Evolutionary conservation across 495 filamentous ascomycete genomes (phyloP).

Genomic region (Aspergillus heteromorphus): DNA sequence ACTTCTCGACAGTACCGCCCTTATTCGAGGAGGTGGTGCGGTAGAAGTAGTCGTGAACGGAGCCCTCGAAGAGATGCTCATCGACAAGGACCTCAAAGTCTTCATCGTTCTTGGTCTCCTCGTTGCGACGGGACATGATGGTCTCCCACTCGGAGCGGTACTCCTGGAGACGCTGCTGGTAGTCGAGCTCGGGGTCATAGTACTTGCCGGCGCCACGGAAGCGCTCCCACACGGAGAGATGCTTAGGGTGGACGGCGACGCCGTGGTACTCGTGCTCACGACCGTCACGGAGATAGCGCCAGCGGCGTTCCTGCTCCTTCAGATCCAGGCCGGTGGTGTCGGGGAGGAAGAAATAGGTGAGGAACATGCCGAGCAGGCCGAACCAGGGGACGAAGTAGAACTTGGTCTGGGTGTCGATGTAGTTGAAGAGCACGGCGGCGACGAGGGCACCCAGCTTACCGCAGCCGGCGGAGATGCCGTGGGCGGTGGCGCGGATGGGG

Average conservation of each 20-base stretch:
- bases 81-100: conserved; percentile 29
- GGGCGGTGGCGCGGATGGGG: conserved; percentile 81
- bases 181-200: conserved; percentile 76
- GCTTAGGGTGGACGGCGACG: conserved; percentile 77
- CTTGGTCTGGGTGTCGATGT: conserved; percentile 69
- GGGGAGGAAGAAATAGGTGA: conserved; percentile 77
- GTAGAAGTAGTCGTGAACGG: conserved; percentile 47
- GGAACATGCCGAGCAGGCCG: conserved; percentile 70
- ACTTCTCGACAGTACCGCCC: conserved; percentile 40
- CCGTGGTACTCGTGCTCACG: conserved; percentile 78
- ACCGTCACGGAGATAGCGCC: conserved; percentile 70
- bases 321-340: conserved; percentile 91
- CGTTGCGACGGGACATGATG: conserved; percentile 40
- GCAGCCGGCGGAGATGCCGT: conserved; percentile 79
- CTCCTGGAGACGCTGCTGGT: conserved; percentile 71
- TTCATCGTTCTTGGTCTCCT: conserved; percentile 39
- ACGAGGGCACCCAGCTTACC: conserved; percentile 81
- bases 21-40: conserved; percentile 38
- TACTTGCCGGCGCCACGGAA: conserved; percentile 61
- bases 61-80: conserved; percentile 36
- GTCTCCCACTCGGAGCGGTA: conserved; percentile 64
- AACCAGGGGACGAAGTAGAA: conserved; percentile 93
- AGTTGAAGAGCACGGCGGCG: conserved; percentile 80
- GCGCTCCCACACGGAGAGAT: conserved; percentile 79
- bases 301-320: conserved; percentile 90